Conservation (phyloP, 306 rosid species). For the Lupinus albus region DNA sequence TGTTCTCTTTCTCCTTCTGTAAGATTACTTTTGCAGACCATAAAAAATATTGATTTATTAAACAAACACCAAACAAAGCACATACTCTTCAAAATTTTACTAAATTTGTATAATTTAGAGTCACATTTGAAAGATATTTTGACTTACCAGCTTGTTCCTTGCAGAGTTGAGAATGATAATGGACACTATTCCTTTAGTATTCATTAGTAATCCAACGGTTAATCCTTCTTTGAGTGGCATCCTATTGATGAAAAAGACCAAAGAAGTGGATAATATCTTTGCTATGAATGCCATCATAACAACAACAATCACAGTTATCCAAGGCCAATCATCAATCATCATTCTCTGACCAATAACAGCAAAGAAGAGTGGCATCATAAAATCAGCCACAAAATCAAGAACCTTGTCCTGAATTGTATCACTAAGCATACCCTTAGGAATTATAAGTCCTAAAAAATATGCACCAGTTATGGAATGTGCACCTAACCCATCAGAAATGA, state of each 20-base stretch:
- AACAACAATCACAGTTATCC: constrained; percentile 27
- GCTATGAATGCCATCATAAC: constrained; percentile 37
- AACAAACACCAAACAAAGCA: too few relatives aligned
- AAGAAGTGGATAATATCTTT: constrained; percentile 32
- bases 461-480: constrained; percentile 40
- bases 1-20: too few relatives aligned
- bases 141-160: constrained; percentile 47
- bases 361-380: constrained; percentile 50
- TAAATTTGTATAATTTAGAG: too few relatives aligned
- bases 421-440: constrained; percentile 42
- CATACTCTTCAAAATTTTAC: too few relatives aligned
- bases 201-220: constrained; percentile 48
- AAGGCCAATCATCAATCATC: not conserved
- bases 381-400: constrained; percentile 39
- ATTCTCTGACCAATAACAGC: constrained; percentile 38
- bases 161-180: constrained; percentile 38
- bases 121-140: not conserved
- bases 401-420: constrained; percentile 44
- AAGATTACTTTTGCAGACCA: too few relatives aligned
- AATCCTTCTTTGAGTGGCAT: constrained; percentile 43
- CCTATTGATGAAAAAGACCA: constrained; percentile 20
- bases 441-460: constrained; percentile 44
- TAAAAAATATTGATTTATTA: too few relatives aligned
- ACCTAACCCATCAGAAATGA: constrained; percentile 40
- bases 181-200: constrained; percentile 48